Evolutionary conservation across 2,329 filamentous ascomycete species (phyloP), one percentile per base, ranked within the genome.

Genomic region (Clonostachys chloroleuca): DNA sequence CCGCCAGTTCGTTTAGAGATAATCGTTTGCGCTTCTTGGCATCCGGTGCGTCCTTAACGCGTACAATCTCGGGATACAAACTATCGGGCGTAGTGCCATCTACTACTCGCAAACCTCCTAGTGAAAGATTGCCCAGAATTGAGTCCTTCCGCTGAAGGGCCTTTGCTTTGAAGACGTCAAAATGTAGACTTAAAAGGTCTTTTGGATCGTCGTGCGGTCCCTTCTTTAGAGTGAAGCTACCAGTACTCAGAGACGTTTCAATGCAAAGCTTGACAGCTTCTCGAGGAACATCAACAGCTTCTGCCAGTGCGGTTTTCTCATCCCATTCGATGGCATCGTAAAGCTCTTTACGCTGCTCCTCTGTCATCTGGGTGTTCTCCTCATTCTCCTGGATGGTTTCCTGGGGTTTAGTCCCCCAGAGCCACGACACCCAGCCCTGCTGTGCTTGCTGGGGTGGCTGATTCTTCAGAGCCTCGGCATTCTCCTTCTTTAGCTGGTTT

Each of bases 251-350:
- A 47, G 89, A 92, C 44, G 94, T 86, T 62, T 97, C 91, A 43
- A 99, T 74, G 62, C 96, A 89, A 64, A 97, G 77, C 67, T 97
- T 96, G 59, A 99, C 78, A 10, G 90, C 90, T 56, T 99, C 94
- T 46, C 89, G 83, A 0, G 95, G 95, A 34, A 91, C 76, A 56
- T 99, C 94, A 5, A 99, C 85, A 40, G 87, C 86, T 55, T 96
- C 91, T 0, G 90, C 78, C 37, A 99, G 78, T 3, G 87, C 89
- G 50, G 92, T 85, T 73, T 96, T 97, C 67, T 99, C 94, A 52
- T 99, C 89, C 85, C 92, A 99, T 59, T 97, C 94, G 58, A 99
- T 99, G 44, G 90, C 95, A 56, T 95, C 87, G 65, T 97, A 99
- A 10, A 99, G 79, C 67, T 99, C 92, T 63, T 97, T 91, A 40